Percentiles rank a stretch among this genome's conserved stretches.
phyloP scores from a whole-genome alignment of 192 early-diverging fungal genomes.

The Paraglomus occultum region DNA sequence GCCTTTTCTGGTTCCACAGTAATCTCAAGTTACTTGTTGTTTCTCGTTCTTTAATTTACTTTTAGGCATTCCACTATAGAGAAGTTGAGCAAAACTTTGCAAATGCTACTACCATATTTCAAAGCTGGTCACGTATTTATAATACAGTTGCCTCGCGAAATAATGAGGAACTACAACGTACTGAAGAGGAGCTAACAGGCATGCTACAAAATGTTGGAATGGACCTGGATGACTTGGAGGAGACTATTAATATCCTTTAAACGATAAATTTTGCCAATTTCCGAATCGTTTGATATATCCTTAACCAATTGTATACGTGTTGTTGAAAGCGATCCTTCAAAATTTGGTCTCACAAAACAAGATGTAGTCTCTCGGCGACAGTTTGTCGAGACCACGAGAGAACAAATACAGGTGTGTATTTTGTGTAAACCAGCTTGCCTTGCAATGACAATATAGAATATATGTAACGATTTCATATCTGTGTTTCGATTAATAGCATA shows the following conservation, averaged over 20 bases:
- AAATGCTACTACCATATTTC: conserved; percentile 43
- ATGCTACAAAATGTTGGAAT: conserved; percentile 43
- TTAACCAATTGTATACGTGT: conserved; percentile 32
- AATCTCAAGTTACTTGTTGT: background rate
- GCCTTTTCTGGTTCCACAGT: background rate
- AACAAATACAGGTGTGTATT: conserved; percentile 6
- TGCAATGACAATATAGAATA: too few relatives aligned
- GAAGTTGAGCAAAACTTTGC: conserved; percentile 20
- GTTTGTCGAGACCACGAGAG: conserved; percentile 12
- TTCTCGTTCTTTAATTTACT: background rate
- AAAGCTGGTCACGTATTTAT: conserved; percentile 54
- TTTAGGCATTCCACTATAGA: conserved; percentile 10
- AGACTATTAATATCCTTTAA: conserved; percentile 49
- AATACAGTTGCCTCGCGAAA: conserved; percentile 51
- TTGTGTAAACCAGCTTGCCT: too few relatives aligned
- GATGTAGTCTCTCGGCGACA: conserved; percentile 19
- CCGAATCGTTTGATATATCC: conserved; percentile 10
- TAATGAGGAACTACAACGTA: conserved; percentile 55
- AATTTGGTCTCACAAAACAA: conserved; percentile 11
- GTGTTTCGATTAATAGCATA: too few relatives aligned
- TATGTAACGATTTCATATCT: too few relatives aligned
- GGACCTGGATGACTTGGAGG: conserved; percentile 55
- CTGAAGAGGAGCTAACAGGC: conserved; percentile 49
- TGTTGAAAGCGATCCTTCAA: background rate
- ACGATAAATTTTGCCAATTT: conserved; percentile 24